Conservation (phyloP, 1,284 basidiomycete species). For the Sporisorium scitamineum region DNA sequence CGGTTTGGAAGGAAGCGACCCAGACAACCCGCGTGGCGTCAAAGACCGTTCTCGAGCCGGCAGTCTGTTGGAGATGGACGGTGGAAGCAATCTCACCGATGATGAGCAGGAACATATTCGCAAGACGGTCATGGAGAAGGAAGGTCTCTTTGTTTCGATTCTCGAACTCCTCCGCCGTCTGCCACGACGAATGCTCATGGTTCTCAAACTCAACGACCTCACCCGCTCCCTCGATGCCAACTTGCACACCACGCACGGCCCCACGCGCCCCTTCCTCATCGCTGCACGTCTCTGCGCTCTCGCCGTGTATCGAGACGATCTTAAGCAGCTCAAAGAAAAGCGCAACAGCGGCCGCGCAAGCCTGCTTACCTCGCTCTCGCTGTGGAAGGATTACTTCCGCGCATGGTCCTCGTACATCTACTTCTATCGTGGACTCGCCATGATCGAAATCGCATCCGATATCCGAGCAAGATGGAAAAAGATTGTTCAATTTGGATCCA, state of each 20-base stretch:
- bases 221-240: slow-evolving; percentile 73
- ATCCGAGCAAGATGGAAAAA: slow-evolving; percentile 46
- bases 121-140: slow-evolving; percentile 68
- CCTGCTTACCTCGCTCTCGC: slow-evolving; percentile 26
- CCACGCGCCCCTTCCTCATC: slow-evolving; percentile 78
- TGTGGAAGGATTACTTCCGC: slow-evolving; percentile 73
- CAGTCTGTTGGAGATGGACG: slow-evolving; percentile 62
- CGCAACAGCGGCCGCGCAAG: slow-evolving; percentile 33
- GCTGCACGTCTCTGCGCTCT: slow-evolving; percentile 88
- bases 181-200: slow-evolving; percentile 68
- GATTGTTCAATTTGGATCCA: slow-evolving; percentile 47
- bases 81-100: slow-evolving; percentile 49
- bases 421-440: slow-evolving; percentile 63
- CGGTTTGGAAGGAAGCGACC: slow-evolving; percentile 67
- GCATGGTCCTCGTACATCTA: slow-evolving; percentile 61
- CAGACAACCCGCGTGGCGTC: slow-evolving; percentile 62
- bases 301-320: slow-evolving; percentile 85
- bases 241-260: slow-evolving; percentile 73
- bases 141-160: slow-evolving; percentile 65
- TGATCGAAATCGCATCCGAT: slow-evolving; percentile 63
- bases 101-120: slow-evolving; percentile 69
- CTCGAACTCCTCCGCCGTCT: slow-evolving; percentile 64
- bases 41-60: slow-evolving; percentile 56
- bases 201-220: slow-evolving; percentile 68
- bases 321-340: slow-evolving; percentile 69